Evolutionary conservation across 1,139 yeast genomes (phyloP), one percentile per base, ranked within the genome.

Genomic region (Candida buenavistaensis): DNA sequence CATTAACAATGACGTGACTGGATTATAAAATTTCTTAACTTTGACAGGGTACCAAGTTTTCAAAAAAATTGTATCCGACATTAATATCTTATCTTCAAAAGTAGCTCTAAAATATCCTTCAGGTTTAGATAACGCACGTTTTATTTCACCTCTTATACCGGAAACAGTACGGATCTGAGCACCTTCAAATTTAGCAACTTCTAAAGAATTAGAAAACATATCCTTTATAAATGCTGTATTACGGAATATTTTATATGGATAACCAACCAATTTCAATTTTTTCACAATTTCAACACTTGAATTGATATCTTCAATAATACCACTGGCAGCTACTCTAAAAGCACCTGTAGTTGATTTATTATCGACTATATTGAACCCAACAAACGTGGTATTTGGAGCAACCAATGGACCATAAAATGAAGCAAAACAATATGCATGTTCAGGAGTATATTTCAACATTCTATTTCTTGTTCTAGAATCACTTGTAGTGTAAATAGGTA

Each of bases 71-170:
- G 87, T 85, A 59, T 92, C 98, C 43, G 95, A 77, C 83, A 92
- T 76, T 43, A 90, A 72, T 25, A 92, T 78, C 64, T 90, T 92
- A 58, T 94, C 99, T 61, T 94, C 99, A 61, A 94, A 94, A 1
- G 97, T 82, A n/a, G 98, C 98, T 58, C 99, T 78, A 69, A 77
- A 94, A 57, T 86, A 82, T n/a, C 99, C 99, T 41, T 90, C 97
- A 0, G 97, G 97, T 48, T 85, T 85, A 6, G 96, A 78, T 44
- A 94, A 69, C 0, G 97, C 98, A 47, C 97, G 75, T 57, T 94
- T 94, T 49, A 94, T 90, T 60, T 94, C 98, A 58, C 99, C 99
- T 51, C 98, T 72, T 41, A 94, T 88, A 38, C 99, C 98, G 3
- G 96, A 87, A 5, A 94, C 98, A 0, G 98, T 92, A 59, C 90